Evolutionary conservation across 1,139 yeast species (phyloP), one percentile per base, ranked within the genome.

Genomic region (Taphrina deformans): DNA sequence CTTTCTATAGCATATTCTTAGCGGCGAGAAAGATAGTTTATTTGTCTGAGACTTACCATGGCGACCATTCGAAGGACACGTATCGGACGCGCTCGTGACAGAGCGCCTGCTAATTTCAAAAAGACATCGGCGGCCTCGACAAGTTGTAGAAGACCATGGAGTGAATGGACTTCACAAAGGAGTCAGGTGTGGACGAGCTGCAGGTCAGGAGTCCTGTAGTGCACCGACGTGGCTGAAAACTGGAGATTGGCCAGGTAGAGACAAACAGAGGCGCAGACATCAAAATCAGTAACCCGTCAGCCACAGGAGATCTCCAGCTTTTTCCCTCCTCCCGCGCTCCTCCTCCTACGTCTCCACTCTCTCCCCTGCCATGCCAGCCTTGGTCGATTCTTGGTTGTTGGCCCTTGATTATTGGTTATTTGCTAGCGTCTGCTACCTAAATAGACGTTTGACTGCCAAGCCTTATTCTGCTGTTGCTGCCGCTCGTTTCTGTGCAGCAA

Each of bases 291-390:
- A 14, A 18, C 16, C 16, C 41, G 7, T 12, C 41, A 38, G 41
- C 41, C 41, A 38, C 41, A 38, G 41, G 41, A 38, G 41, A n/a
- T 38, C 41, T 38, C 41, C 18, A 38, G 41, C 41, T 38, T n/a
- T n/a, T 38, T n/a, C 16, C 2, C 14, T 14, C 16, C n/a, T 7
- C 16, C n/a, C 41, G 18, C 41, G 18, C 41, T 12, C 41, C 16
- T 38, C 41, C 41, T n/a, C n/a, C n/a, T n/a, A n/a, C n/a, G n/a
- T n/a, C n/a, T n/a, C n/a, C n/a, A n/a, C n/a, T n/a, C n/a, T n/a
- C n/a, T n/a, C n/a, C n/a, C n/a, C n/a, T n/a, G n/a, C n/a, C n/a
- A n/a, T n/a, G n/a, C n/a, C n/a, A n/a, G n/a, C n/a, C n/a, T n/a
- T n/a, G n/a, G n/a, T n/a, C n/a, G n/a, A n/a, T n/a, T n/a, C n/a